A percentile compares a stretch with the other conserved stretches of the same genome.
These are phyloP conservation scores for Phytophthora lateralis DNA, from an alignment of 352 stramenopile genomes.

Conservation along the genomic window DNA sequence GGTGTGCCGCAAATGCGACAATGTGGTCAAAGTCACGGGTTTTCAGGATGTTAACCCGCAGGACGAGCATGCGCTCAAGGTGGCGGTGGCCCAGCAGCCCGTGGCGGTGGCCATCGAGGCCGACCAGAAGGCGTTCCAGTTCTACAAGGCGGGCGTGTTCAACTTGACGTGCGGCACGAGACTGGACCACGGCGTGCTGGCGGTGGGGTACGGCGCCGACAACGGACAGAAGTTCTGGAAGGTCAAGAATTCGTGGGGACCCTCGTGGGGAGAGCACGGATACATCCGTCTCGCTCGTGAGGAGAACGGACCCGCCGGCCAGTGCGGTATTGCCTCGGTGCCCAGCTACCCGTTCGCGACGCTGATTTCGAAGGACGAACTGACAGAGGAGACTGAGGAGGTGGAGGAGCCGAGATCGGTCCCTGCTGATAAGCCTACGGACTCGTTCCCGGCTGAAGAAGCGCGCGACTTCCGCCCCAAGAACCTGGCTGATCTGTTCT, in stretches of 20 bases:
- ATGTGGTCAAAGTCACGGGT: constrained; percentile 83
- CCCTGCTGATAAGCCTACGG: constrained; percentile 14
- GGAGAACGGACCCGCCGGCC: constrained; percentile 92
- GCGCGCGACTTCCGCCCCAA: constrained; percentile 32
- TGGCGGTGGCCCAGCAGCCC: constrained; percentile 80
- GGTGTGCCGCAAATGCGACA: constrained; percentile 82
- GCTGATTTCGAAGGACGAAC: constrained; percentile 23
- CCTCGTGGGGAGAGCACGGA: constrained; percentile 87
- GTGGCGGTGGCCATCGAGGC: constrained; percentile 91
- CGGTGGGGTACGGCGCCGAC: constrained; percentile 91
- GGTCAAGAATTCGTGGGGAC: constrained; percentile 94
- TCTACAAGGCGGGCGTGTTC: constrained; percentile 81
- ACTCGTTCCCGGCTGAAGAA: constrained; percentile 41
- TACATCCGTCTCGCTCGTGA: constrained; percentile 87
- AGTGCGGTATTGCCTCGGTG: constrained; percentile 93
- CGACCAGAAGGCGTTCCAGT: constrained; percentile 78
- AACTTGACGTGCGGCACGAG: constrained; percentile 54
- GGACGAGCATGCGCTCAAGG: constrained; percentile 85
- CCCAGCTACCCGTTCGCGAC: constrained; percentile 74
- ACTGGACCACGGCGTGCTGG: constrained; percentile 95
- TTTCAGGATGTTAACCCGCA: constrained; percentile 78
- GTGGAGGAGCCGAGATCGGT: constrained; percentile 19
- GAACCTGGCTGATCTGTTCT: constrained; percentile 49
- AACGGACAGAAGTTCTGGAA: constrained; percentile 94
- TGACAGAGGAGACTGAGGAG: constrained; percentile 7